Percentiles rank a stretch among this genome's conserved stretches.
phyloP scores from a whole-genome alignment of 352 stramenopile species.

The Phytophthora citricola region DNA sequence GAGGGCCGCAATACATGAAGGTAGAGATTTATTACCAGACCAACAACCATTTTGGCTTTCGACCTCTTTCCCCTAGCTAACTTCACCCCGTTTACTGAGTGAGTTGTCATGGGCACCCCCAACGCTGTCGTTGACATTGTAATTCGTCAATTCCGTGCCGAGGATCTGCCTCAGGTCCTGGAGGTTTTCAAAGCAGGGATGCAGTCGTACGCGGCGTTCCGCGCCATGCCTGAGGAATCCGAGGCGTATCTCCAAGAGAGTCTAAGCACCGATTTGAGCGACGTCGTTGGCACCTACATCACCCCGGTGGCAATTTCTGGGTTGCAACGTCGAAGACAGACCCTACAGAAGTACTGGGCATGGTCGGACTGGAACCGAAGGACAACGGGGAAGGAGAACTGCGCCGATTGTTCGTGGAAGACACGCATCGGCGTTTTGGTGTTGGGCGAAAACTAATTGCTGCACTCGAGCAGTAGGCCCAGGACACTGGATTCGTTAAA shows the following conservation, averaged over 20 bases:
- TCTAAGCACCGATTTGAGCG: conserved; percentile 40
- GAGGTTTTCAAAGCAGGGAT: conserved; percentile 40
- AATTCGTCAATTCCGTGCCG: conserved; percentile 28
- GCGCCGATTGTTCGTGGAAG: conserved; percentile 57
- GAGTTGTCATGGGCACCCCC: not conserved
- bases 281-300: conserved; percentile 51
- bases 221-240: conserved; percentile 13
- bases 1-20: not conserved
- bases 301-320: conserved; percentile 53
- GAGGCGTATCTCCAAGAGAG: conserved; percentile 30
- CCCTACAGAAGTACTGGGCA: conserved; percentile 27
- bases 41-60: conserved; percentile 1
- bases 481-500: conserved; percentile 18
- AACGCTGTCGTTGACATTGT: conserved; percentile 14
- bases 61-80: not conserved
- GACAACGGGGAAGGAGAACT: conserved; percentile 30
- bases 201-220: conserved; percentile 30
- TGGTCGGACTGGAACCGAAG: conserved; percentile 43
- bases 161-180: conserved; percentile 38
- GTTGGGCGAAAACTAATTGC: conserved; percentile 45
- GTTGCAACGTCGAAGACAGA: conserved; percentile 36
- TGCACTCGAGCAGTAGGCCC: conserved; percentile 49
- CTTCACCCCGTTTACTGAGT: not conserved
- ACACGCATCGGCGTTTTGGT: conserved; percentile 39
- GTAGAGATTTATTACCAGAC: not conserved